Evolutionary conservation across 1,284 basidiomycete species (phyloP).

Genomic region (Bondarzewia mesenterica): DNA sequence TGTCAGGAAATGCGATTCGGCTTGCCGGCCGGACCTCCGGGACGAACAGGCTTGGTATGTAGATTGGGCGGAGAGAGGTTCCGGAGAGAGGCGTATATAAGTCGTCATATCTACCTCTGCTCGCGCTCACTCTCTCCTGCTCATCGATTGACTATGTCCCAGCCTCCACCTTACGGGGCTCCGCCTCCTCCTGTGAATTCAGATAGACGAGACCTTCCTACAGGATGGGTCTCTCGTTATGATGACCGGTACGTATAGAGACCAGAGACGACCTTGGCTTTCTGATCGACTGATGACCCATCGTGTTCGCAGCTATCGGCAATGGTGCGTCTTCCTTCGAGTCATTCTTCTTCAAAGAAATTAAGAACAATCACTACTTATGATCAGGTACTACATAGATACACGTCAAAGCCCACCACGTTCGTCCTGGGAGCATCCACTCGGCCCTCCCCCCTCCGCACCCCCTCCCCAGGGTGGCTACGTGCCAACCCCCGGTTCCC

Average conservation of each 20-base stretch:
- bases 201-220: conserved; percentile 54
- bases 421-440: conserved; percentile 59
- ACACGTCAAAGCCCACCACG: conserved; percentile 49
- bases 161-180: conserved; percentile 33
- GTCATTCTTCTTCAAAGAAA: neutral
- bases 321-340: conserved; percentile 40
- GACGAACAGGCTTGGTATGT: neutral
- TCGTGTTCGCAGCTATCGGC: conserved; percentile 41
- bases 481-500: conserved; percentile 35
- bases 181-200: conserved; percentile 37
- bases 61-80: neutral
- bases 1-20: neutral
- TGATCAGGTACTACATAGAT: conserved; percentile 63
- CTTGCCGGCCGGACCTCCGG: conserved; percentile 1
- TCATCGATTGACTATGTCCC: conserved; percentile 27
- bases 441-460: conserved; percentile 34
- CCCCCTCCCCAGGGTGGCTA: conserved; percentile 30
- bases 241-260: conserved; percentile 53
- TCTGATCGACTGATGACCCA: conserved; percentile 14
- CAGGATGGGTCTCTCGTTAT: conserved; percentile 64
- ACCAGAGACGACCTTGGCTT: conserved; percentile 5
- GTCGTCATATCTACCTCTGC: conserved; percentile 14
- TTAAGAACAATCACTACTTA: neutral
- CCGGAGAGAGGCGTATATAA: conserved; percentile 2
- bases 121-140: conserved; percentile 10